Percentiles rank a stretch among this genome's conserved stretches.
phyloP scores from a whole-genome alignment of 1,139 yeast species.

The Pichia sp. region DNA sequence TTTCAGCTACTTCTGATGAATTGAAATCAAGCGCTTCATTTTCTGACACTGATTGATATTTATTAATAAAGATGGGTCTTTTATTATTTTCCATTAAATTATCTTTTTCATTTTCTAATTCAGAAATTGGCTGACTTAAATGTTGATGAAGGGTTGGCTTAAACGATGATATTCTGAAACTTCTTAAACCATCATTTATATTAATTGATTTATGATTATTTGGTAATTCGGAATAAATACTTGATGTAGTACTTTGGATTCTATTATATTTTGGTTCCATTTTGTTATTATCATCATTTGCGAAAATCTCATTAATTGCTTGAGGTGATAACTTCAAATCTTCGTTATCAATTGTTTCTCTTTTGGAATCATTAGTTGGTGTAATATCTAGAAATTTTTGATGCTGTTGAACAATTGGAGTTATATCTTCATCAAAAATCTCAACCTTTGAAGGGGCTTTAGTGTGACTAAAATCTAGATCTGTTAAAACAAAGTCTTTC shows the following conservation, averaged over 20 bases:
- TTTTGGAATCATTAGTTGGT: slow-evolving; percentile 1
- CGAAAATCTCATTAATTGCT: slow-evolving; percentile 4
- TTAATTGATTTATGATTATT: neutral
- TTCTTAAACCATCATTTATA: slow-evolving; percentile 5
- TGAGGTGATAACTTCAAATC: slow-evolving; percentile 5
- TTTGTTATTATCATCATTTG: neutral
- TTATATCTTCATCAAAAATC: slow-evolving; percentile 1
- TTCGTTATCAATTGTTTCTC: slow-evolving; percentile 2
- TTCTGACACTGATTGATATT: slow-evolving; percentile 7
- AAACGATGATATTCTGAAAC: slow-evolving; percentile 10
- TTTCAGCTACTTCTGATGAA: neutral
- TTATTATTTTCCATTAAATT: neutral
- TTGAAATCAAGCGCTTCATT: slow-evolving; percentile 10
- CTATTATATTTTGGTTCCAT: neutral
- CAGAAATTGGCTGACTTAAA: slow-evolving; percentile 5
- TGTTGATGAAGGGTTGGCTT: slow-evolving; percentile 9
- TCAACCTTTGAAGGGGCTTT: neutral
- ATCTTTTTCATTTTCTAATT: neutral
- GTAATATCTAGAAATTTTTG: slow-evolving; percentile 1
- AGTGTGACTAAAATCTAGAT: neutral
- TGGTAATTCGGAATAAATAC: slow-evolving; percentile 15
- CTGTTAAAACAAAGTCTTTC: neutral
- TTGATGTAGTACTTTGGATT: slow-evolving; percentile 12
- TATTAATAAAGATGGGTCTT: neutral
- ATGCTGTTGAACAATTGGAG: slow-evolving; percentile 4